A percentile compares a stretch with the other conserved stretches of the same genome.
Evolutionary conservation across 2,329 filamentous ascomycete species (phyloP).

Genomic region (Cryphonectria parasitica): DNA sequence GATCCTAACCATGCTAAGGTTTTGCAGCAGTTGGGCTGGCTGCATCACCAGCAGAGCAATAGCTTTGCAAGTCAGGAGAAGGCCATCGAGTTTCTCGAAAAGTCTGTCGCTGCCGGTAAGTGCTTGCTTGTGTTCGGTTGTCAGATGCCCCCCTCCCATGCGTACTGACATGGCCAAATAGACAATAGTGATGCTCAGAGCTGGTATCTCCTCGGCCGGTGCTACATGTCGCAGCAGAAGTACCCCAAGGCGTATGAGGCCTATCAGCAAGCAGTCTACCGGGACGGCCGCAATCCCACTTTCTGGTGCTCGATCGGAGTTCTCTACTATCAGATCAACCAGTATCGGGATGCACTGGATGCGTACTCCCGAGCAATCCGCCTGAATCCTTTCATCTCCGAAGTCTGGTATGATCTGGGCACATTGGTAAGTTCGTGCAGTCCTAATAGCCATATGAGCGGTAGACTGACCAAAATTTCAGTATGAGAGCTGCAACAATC

Average conservation of each 20-base stretch:
- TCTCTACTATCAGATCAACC: constrained; percentile 99
- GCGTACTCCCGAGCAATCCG: constrained; percentile 96
- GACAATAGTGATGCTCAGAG: constrained; percentile 96
- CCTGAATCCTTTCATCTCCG: constrained; percentile 95
- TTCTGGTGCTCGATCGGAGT: constrained; percentile 99
- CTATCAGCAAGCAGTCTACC: constrained; percentile 97
- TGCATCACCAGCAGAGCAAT: constrained; percentile 94
- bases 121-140: constrained; percentile 27
- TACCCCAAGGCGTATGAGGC: constrained; percentile 98
- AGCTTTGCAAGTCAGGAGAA: constrained; percentile 92
- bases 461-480: constrained; percentile 41
- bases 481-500: constrained; percentile 99
- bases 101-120: constrained; percentile 90
- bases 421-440: constrained; percentile 71
- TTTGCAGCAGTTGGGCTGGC: constrained; percentile 94
- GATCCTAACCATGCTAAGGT: constrained; percentile 98
- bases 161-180: constrained; percentile 45
- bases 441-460: constrained; percentile 30
- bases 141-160: background rate
- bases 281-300: constrained; percentile 94
- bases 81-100: constrained; percentile 95
- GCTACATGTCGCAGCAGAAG: constrained; percentile 99
- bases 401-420: constrained; percentile 98
- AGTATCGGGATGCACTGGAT: constrained; percentile 96
- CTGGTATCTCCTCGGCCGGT: constrained; percentile 96